phyloP scores from a whole-genome alignment of 208 protist species.

The Wallacemonas rigidus region DNA sequence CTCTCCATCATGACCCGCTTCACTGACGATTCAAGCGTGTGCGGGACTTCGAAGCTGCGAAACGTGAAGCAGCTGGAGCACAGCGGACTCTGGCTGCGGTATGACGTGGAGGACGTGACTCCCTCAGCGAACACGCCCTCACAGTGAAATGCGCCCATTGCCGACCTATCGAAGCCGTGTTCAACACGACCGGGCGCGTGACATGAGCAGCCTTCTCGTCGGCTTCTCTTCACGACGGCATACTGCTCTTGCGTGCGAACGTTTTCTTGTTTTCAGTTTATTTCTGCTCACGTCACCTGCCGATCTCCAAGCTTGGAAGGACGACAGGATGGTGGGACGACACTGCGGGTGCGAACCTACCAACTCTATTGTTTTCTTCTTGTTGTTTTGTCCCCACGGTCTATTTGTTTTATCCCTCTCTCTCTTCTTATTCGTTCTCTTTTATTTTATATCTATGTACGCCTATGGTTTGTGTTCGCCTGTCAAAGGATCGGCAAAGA shows the following conservation, averaged over 20 bases:
- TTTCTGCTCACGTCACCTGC: too few relatives aligned
- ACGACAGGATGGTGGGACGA: too few relatives aligned
- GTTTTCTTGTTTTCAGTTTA: too few relatives aligned
- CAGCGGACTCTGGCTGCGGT: slow-evolving; percentile 26
- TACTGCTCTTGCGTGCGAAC: too few relatives aligned
- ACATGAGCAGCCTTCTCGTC: too few relatives aligned
- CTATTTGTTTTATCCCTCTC: too few relatives aligned
- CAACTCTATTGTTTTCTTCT: slow-evolving; percentile 7
- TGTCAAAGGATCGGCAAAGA: neutral
- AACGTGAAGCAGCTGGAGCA: slow-evolving; percentile 26
- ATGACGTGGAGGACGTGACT: slow-evolving; percentile 16
- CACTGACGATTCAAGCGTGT: slow-evolving; percentile 10
- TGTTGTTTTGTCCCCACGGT: neutral
- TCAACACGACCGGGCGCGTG: too few relatives aligned
- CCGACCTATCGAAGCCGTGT: too few relatives aligned
- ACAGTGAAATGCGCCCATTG: neutral
- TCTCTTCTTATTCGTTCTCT: neutral
- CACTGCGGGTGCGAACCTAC: too few relatives aligned
- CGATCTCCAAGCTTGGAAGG: too few relatives aligned
- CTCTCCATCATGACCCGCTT: slow-evolving; percentile 18
- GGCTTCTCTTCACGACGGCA: too few relatives aligned
- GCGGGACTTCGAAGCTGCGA: slow-evolving; percentile 13
- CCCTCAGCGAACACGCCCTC: neutral
- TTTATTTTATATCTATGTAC: slow-evolving; percentile 5
- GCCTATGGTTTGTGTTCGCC: neutral